Evolutionary conservation across 441 rosid genomes (phyloP), one percentile per base, ranked within the genome.

Genomic region (Erysimum cheiri): DNA sequence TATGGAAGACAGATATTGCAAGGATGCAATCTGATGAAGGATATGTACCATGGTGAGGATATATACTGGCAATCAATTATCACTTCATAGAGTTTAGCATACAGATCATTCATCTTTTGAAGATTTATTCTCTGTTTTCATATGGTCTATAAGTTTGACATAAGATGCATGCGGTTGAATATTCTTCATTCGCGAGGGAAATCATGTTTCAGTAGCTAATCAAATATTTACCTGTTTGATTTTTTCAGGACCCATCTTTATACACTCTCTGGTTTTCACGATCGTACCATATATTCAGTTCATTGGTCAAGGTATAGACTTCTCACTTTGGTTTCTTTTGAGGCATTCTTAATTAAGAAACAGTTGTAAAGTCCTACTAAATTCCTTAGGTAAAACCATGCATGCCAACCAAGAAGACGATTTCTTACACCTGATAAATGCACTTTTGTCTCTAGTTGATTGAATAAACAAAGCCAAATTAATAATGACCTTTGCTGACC

Each of bases 221-320:
- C 36, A 19, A 15, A 19, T 28, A 15, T 17, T 60, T 72, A 53
- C 35, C 22, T 65, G 73, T 41, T 64, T 15, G 75, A 39, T 8
- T 41, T 78, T 78, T 81, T 52, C 90, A 93, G 98, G 97, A 84
- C 62, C 70, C 96, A 90, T 72, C 64, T 83, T 37, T 88, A 85
- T 76, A 90, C 97, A 56, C 87, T 92, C 69, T 79, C 98, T 6
- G 97, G 97, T 62, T 92, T 86, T 79, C 98, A 94, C 80, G 94
- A 87, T 60, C 85, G 97, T 55, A 90, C 94, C 31, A 81, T 92
- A 58, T 92, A 84, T 78, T 92, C 98, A 72, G 88, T 85, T 84
- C 86, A 90, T 59, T 91, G 97, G 96, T 92, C 97, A 84, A 92
- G 97, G 97, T 94, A 85, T 62, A 48, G 12, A 75, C 47, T 24